Evolutionary conservation across 257 asterid genomes (phyloP), one percentile per base, ranked within the genome.

Genomic region (Galeopsis tetrahit): DNA sequence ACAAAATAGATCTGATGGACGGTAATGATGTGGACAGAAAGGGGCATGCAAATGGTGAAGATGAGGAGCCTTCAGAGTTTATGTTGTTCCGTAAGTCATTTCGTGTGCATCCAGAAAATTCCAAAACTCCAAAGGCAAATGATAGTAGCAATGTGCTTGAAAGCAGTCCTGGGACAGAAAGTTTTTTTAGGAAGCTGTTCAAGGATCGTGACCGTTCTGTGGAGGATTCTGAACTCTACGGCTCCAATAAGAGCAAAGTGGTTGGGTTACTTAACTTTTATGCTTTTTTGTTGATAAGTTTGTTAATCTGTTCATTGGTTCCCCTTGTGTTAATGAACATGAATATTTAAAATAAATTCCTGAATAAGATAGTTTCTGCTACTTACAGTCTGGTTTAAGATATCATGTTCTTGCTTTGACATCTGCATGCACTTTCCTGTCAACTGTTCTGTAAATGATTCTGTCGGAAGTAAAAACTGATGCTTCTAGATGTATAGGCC

Each of bases 81-180:
- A 72, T 88, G 10, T 77, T 88, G 81, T 88, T 92, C 68, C 88
- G 96, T 69, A 85, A 89, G 69, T 75, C 86, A 60, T 86, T 90
- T 76, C 96, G 98, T 77, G 87, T 90, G 75, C 96, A 92, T 78
- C 96, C 98, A 31, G 98, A 88, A 73, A 94, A 92, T 78, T 78
- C 94, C 21, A 89, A 84, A 77, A 66, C 67, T 75, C 74, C 90
- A 69, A 59, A 35, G 40, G 84, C 75, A 44, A 82, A 77, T 60
- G 87, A 80, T 64, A 66, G 69, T 77, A 76, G 76, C 59, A 85
- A 78, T 79, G 80, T 81, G 66, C 90, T 83, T 63, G 96, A 88
- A 83, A 87, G 92, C 83, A 90, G 96, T 75, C 96, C 98, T 71
- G 96, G 98, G 71, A 92, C 98, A 57, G 98, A 92, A 74, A 90